Evolutionary conservation across 768 basidiomycete species (phyloP), one percentile per base, ranked within the genome.

Genomic region (Tulasnella calospora): DNA sequence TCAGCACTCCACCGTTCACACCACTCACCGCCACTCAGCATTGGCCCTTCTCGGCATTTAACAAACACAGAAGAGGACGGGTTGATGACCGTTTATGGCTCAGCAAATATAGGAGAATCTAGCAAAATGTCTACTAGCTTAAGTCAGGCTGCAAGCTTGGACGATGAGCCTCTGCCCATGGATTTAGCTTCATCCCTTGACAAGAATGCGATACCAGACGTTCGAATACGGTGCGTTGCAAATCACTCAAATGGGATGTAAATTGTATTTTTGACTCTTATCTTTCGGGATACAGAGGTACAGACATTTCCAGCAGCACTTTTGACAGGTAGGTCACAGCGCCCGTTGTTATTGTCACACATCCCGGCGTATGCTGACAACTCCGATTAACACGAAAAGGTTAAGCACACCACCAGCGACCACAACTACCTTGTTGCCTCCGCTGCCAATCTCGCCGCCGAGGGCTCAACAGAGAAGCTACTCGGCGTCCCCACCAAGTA

Each of bases 401-500:
- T 15, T 33, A 17, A 47, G 40, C 71, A 73, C 40, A 23, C n/a
- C 71, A n/a, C 36, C 40, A 41, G 40, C 36, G 33, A 67, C 27
- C 6, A 67, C 27, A 27, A 67, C n/a, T 67, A 30, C 61, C 5
- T 33, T 76, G 30, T 33, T 76, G 17, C 75, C 75, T 33, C 47
- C 75, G 7, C 55, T 76, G n/a, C 75, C 75, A 7, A 76, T 76
- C n/a, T 61, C 40, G 57, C 57, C 47, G 3, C 57, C 74, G 36
- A 46, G 30, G 36, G 46, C 27, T 35, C 40, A 44, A 15, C 15
- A 69, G 30, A 57, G 75, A 33, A 55, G 19, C 33, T n/a, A 44
- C 51, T 30, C 67, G 10, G 12, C 57, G 35, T 76, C 75, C 1
- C 75, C 75, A 35, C 75, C 75, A 27, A 55, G 21, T 27, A 76